Conservation (phyloP, 106 monocot genomes). For the Dendrobium officinale region DNA sequence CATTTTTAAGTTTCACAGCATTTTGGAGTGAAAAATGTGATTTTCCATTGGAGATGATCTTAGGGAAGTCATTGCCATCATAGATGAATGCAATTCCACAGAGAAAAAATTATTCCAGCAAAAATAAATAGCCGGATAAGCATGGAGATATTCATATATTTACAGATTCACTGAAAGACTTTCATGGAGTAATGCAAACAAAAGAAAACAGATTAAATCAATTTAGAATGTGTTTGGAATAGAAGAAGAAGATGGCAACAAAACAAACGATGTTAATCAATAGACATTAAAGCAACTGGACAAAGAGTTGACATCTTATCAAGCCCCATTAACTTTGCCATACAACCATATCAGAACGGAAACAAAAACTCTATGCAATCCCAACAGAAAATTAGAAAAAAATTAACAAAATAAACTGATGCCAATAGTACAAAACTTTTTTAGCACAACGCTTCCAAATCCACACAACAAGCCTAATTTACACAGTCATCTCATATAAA, state of each 20-base stretch:
- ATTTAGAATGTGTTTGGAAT: not conserved
- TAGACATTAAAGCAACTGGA: not conserved
- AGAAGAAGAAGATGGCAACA: not conserved
- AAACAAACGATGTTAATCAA: not conserved
- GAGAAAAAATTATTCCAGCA: not conserved
- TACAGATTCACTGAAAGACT: not conserved
- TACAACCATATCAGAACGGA: not conserved
- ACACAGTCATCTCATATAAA: not conserved
- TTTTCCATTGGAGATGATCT: too few species aligned
- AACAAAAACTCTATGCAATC: not conserved
- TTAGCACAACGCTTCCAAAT: not conserved
- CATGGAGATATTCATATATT: not conserved
- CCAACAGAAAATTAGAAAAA: not conserved
- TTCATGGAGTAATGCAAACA: not conserved
- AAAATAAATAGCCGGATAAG: not conserved
- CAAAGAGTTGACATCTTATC: not conserved
- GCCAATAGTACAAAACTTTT: not conserved
- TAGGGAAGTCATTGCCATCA: not conserved
- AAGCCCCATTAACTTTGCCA: not conserved
- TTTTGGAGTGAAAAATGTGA: too few species aligned
- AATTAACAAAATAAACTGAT: not conserved
- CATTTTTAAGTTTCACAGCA: too few species aligned
- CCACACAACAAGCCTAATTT: not conserved
- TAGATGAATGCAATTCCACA: not conserved
- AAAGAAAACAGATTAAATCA: not conserved